A percentile compares a stretch with the other conserved stretches of the same genome.
Conservation (phyloP, 768 basidiomycete species). For the Jaapia argillacea region DNA sequence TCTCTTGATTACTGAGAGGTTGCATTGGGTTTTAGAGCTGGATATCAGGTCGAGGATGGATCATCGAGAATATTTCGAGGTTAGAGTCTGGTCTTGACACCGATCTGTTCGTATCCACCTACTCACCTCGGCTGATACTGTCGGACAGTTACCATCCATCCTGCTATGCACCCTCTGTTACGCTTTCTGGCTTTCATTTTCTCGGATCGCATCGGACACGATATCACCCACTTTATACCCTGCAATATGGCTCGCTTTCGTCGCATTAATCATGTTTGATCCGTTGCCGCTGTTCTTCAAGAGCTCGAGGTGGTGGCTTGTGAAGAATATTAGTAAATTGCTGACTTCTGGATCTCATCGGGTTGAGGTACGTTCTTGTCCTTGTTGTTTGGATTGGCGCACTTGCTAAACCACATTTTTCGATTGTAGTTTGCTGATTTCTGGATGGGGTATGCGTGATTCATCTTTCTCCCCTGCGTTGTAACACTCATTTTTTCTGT, state of each 20-base stretch:
- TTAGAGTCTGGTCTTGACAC: too few relatives aligned
- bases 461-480: not conserved
- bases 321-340: slow-evolving; percentile 52
- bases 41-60: slow-evolving; percentile 65
- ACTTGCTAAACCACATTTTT: too few relatives aligned
- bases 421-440: slow-evolving; percentile 80
- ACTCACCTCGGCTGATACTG: not conserved
- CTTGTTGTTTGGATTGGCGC: too few relatives aligned
- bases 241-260: slow-evolving; percentile 67
- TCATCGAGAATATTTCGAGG: slow-evolving; percentile 67
- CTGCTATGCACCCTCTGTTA: slow-evolving; percentile 66
- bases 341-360: slow-evolving; percentile 56
- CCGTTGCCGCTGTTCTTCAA: slow-evolving; percentile 63
- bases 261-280: slow-evolving; percentile 51
- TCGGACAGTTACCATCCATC: slow-evolving; percentile 61
- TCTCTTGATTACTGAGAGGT: not conserved
- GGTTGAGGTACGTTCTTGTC: slow-evolving; percentile 55
- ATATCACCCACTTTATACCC: slow-evolving; percentile 70
- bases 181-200: slow-evolving; percentile 81
- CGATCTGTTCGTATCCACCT: slow-evolving; percentile 4
- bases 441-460: slow-evolving; percentile 63
- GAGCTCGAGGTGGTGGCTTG: slow-evolving; percentile 72
- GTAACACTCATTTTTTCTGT: not conserved
- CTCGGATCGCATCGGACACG: slow-evolving; percentile 40
- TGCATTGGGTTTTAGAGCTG: slow-evolving; percentile 36